Percentiles rank a stretch among this genome's conserved stretches.
Evolutionary conservation across 345 rosid genomes (phyloP).

Genomic region (Sapria himalayana): DNA sequence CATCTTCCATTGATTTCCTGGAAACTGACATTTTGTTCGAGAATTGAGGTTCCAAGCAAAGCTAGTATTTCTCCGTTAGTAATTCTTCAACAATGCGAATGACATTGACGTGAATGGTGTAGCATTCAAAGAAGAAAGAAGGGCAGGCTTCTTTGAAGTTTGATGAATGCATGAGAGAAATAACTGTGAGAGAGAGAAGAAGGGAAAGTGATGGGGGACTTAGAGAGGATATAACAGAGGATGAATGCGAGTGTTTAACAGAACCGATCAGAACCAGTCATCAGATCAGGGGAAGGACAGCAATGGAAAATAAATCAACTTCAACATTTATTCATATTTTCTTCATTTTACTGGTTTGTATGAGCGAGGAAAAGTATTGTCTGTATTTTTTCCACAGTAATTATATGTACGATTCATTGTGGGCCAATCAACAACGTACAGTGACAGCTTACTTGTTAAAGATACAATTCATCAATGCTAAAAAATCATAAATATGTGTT

Average conservation of each 20-base stretch:
- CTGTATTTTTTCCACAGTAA: no score
- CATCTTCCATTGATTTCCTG: constrained; percentile 18
- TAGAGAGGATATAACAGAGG: constrained; percentile 38
- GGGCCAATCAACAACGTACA: no score
- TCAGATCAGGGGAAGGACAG: no score
- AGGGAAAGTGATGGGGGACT: constrained; percentile 32
- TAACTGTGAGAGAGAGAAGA: constrained; percentile 6
- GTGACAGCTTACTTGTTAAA: no score
- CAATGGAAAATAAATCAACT: no score
- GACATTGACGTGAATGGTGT: background rate
- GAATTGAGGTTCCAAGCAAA: background rate
- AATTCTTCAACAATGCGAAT: background rate
- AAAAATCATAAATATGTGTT: no score
- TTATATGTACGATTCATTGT: no score
- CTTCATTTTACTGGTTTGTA: no score
- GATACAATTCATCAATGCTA: no score
- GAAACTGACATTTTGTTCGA: constrained; percentile 33
- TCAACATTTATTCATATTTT: no score
- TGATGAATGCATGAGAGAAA: constrained; percentile 7
- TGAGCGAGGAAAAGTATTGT: no score
- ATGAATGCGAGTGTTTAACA: constrained; percentile 26
- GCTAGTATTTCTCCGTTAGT: constrained; percentile 12
- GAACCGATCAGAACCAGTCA: no score
- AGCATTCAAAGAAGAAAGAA: constrained; percentile 6
- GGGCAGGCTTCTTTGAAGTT: constrained; percentile 4